phyloP scores from a whole-genome alignment of 1,139 yeast genomes.

The Nakaseomyces nivariensis region DNA sequence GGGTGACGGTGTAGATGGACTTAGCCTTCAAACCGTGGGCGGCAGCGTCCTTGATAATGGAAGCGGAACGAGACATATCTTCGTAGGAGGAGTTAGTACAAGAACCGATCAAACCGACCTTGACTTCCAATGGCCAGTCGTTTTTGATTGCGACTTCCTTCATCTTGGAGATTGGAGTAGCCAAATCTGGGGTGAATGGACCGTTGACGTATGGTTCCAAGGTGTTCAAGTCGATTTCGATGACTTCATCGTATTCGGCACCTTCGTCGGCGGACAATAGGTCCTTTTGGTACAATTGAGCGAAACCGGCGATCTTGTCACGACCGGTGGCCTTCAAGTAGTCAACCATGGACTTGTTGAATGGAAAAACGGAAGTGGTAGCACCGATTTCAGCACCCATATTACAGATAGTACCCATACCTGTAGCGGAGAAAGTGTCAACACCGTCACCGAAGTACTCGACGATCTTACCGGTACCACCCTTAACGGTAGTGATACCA shows the following conservation, averaged over 20 bases:
- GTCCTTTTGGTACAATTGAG: conserved; percentile 62
- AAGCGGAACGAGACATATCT: conserved; percentile 97
- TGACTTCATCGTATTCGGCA: conserved; percentile 90
- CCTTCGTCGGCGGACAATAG: conserved; percentile 87
- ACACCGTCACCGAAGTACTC: conserved; percentile 98
- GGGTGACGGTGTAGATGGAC: conserved; percentile 87
- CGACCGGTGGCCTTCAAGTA: conserved; percentile 87
- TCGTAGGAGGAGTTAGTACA: conserved; percentile 99
- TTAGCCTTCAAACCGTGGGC: conserved; percentile 85
- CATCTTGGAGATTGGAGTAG: conserved; percentile 92
- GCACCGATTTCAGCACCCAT: conserved; percentile 99
- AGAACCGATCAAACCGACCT: conserved; percentile 96
- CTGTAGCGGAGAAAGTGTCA: conserved; percentile 91
- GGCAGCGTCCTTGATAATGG: conserved; percentile 85
- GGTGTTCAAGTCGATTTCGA: conserved; percentile 89
- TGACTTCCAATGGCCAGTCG: conserved; percentile 91
- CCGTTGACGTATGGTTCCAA: conserved; percentile 98
- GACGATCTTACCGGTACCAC: conserved; percentile 97
- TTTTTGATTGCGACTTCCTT: conserved; percentile 78
- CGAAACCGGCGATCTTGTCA: conserved; percentile 72
- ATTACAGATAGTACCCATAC: conserved; percentile 99
- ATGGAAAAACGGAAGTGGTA: conserved; percentile 97
- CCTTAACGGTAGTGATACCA: conserved; percentile 95
- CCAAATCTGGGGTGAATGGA: conserved; percentile 98
- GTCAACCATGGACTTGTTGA: conserved; percentile 80